Base-by-base conservation (phyloP, 164 flowering plant species). In the Protea cynaroides region DNA sequence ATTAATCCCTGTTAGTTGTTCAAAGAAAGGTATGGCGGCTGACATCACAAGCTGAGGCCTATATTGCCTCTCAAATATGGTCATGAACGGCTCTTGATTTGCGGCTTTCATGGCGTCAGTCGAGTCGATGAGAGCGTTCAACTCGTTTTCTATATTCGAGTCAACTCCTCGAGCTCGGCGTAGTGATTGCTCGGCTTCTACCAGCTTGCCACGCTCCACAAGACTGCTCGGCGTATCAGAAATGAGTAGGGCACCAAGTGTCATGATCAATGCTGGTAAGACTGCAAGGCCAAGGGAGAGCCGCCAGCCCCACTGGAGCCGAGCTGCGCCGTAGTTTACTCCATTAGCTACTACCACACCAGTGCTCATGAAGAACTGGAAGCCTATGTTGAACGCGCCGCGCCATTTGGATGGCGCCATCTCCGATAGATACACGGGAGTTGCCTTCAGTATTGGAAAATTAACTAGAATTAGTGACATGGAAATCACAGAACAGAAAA, bases 401-500 rank as follows among this genome's bases (percentile, higher is more conserved):
- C 95, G 80, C 84, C 82, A 83, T 69, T 75, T 79, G 5, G 89
- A 63, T 18, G 95, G 95, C 1, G 95, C 95, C 72, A 83, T 72
- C 64, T 88, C 95, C 2, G 95, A 80, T 23, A 88, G 77, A 67
- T 83, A 86, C 0, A 86, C 68, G 0, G 94, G 94, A 21, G 85
- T 68, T 14, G 91, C 86, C 94, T 87, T 22, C 51, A 72, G 34
- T n/a, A n/a, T 58, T 40, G 34, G 34, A 29, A 29, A 29, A 29
- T 29, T 5, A 29, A 29, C 34, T 5, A 3, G 34, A 29, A 29
- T 29, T 29, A 29, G 34, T 29, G 34, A 3, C 2, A 29, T 5
- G 34, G 5, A 29, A 29, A 29, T n/a, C n/a, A n/a, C n/a, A n/a
- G n/a, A n/a, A n/a, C n/a, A n/a, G n/a, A n/a, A n/a, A n/a, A n/a